A percentile compares a stretch with the other conserved stretches of the same genome.
These are phyloP conservation scores for Xanthoparmelia taractica DNA, from an alignment of 495 filamentous ascomycete species.

Conservation along the genomic window DNA sequence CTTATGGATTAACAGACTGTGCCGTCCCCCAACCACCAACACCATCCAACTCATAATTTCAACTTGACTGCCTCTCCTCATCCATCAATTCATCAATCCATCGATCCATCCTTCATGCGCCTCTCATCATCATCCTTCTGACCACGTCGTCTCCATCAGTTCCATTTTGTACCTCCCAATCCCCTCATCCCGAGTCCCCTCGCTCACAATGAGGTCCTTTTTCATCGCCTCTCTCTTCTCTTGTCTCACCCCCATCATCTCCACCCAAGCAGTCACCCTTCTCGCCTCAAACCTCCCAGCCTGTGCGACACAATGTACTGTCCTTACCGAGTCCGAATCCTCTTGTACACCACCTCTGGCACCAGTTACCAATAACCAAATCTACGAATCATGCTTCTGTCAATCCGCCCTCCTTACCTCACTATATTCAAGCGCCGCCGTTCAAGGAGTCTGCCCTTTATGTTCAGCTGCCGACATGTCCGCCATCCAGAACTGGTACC, in stretches of 20 bases:
- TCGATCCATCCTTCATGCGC: not conserved
- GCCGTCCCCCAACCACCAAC: slow-evolving; percentile 5
- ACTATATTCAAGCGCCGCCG: slow-evolving; percentile 33
- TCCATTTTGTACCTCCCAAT: not conserved
- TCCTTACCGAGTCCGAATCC: slow-evolving; percentile 39
- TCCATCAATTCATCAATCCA: not conserved
- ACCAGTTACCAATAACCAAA: slow-evolving; percentile 29
- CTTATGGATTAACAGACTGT: too few relatives aligned
- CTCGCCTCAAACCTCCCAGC: slow-evolving; percentile 39
- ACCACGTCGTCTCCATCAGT: slow-evolving; percentile 3
- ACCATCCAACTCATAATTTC: slow-evolving; percentile 4
- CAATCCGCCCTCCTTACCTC: slow-evolving; percentile 37
- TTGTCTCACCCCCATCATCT: slow-evolving; percentile 36
- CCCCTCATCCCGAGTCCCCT: not conserved
- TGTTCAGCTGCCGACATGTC: slow-evolving; percentile 22
- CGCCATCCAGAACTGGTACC: slow-evolving; percentile 45
- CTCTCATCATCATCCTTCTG: slow-evolving; percentile 3
- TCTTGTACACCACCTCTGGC: slow-evolving; percentile 32
- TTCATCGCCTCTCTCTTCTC: slow-evolving; percentile 24
- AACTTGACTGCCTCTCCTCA: not conserved
- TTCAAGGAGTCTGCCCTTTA: slow-evolving; percentile 20
- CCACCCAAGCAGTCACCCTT: slow-evolving; percentile 28
- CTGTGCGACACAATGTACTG: slow-evolving; percentile 43
- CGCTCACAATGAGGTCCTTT: slow-evolving; percentile 19
- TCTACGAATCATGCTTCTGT: slow-evolving; percentile 51